phyloP scores from a whole-genome alignment of 768 basidiomycete genomes.

The Rhodosporidiobolus sp. region DNA sequence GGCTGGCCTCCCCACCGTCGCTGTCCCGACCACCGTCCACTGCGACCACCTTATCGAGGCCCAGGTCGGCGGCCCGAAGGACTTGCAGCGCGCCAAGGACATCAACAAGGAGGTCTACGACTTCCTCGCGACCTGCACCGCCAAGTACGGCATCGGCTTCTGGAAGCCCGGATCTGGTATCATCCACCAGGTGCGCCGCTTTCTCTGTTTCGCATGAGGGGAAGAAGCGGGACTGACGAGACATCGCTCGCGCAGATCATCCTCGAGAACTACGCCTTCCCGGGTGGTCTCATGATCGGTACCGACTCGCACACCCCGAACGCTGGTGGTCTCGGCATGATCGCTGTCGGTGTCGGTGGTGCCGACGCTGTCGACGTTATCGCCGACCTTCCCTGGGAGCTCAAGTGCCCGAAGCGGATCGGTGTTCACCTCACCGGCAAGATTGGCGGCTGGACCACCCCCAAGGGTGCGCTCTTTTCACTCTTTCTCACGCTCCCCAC shows the following conservation, averaged over 20 bases:
- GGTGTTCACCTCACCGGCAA: conserved; percentile 95
- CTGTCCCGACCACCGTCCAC: conserved; percentile 97
- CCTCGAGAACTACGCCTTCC: conserved; percentile 98
- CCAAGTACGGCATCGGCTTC: conserved; percentile 94
- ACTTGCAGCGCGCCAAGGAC: conserved; percentile 83
- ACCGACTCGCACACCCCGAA: conserved; percentile 99
- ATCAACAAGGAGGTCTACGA: conserved; percentile 99
- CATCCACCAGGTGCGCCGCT: conserved; percentile 54
- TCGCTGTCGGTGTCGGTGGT: conserved; percentile 98
- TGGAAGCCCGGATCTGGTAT: conserved; percentile 99
- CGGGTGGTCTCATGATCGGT: conserved; percentile 98
- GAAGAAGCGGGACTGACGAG: background rate
- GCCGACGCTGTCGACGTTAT: conserved; percentile 99
- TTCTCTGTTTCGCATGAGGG: background rate
- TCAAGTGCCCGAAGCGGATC: conserved; percentile 98
- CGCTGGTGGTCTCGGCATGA: conserved; percentile 98
- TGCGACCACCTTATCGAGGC: conserved; percentile 99
- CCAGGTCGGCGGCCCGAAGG: conserved; percentile 87
- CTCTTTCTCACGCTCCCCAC: background rate
- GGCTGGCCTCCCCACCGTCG: conserved; percentile 94
- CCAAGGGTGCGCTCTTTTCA: conserved; percentile 67
- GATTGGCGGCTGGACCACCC: conserved; percentile 94
- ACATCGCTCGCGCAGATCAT: conserved; percentile 75
- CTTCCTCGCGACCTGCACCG: conserved; percentile 94
- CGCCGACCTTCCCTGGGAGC: conserved; percentile 96